A percentile compares a stretch with the other conserved stretches of the same genome.
phyloP scores from a whole-genome alignment of 306 rosid genomes.

The Amphicarpaea edgeworthii region DNA sequence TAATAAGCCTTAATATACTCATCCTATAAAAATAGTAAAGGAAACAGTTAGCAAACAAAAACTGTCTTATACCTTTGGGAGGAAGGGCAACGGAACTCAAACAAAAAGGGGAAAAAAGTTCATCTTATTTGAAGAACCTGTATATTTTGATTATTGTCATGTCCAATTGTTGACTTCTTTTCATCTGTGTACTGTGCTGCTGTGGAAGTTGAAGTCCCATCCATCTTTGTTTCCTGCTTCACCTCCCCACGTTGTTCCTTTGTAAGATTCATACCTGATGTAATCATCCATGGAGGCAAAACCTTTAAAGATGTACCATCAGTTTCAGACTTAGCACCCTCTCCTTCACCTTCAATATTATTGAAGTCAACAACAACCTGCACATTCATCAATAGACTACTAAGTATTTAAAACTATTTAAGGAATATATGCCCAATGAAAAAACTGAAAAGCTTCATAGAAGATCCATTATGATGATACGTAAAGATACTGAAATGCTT shows the following conservation, averaged over 20 bases:
- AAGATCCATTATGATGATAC: constrained; percentile 9
- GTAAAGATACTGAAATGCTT: not conserved
- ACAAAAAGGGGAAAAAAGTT: constrained; percentile 9
- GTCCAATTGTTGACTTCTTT: constrained; percentile 62
- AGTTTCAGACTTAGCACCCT: constrained; percentile 70
- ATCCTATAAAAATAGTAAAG: constrained; percentile 61
- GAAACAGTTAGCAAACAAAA: constrained; percentile 8
- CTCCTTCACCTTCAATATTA: constrained; percentile 72
- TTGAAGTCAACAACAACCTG: constrained; percentile 91
- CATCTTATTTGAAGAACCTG: constrained; percentile 59
- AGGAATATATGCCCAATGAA: constrained; percentile 27
- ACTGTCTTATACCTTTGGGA: not conserved
- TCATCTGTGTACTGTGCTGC: constrained; percentile 64
- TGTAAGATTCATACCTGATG: constrained; percentile 88
- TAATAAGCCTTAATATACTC: constrained; percentile 90
- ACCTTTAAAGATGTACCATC: constrained; percentile 66
- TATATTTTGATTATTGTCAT: constrained; percentile 61
- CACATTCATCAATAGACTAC: constrained; percentile 37
- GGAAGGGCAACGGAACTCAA: constrained; percentile 30
- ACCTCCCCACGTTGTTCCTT: constrained; percentile 92
- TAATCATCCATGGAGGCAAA: constrained; percentile 98
- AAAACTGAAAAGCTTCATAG: constrained; percentile 26
- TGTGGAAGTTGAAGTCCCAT: constrained; percentile 61
- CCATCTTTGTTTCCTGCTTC: constrained; percentile 76
- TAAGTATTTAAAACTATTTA: constrained; percentile 27